Evolutionary conservation across 257 asterid genomes (phyloP), one percentile per base, ranked within the genome.

Genomic region (Solanum tarapatanum): DNA sequence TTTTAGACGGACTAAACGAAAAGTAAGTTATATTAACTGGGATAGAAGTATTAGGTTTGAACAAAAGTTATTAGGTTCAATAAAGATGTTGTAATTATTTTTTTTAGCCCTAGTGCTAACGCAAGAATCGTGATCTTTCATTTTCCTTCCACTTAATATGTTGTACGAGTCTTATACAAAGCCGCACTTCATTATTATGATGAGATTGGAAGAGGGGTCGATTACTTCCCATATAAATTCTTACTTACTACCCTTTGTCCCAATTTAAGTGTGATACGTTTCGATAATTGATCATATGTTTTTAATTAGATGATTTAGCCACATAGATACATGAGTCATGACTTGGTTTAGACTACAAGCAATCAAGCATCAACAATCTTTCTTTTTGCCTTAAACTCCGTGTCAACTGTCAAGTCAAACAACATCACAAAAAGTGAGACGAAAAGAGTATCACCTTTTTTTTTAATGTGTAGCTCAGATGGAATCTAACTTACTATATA

Each of bases 1-100:
- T 17, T 1, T 51, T 51, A 51, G 3, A 17, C 3, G 0, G 62
- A 51, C 3, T 17, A 16, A 51, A 51, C 0, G 9, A 0, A 51
- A 51, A 51, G 9, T 2, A 51, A 51, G 4, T 51, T 51, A 51
- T 51, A 51, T 51, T 2, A 51, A 51, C n/a, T 17, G 4, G 9
- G 62, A 51, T 17, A 51, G n/a, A 51, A 17, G n/a, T 17, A 17
- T 6, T 16, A 17, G n/a, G 64, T 55, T 17, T 17, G 64, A 55
- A 55, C 10, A 7, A 17, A 55, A 17, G 64, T 55, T 55, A 55
- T 17, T 55, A 55, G n/a, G n/a, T 55, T 17, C 64, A 55, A 21
- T 17, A 8, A 55, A 19, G n/a, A 6, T 6, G 64, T 17, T 55
- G 8, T 4, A 45, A 48, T 5, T 45, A 1, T 13, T 12, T 6